phyloP scores from a whole-genome alignment of 768 basidiomycete species.

The Phylloporus scabripes region DNA sequence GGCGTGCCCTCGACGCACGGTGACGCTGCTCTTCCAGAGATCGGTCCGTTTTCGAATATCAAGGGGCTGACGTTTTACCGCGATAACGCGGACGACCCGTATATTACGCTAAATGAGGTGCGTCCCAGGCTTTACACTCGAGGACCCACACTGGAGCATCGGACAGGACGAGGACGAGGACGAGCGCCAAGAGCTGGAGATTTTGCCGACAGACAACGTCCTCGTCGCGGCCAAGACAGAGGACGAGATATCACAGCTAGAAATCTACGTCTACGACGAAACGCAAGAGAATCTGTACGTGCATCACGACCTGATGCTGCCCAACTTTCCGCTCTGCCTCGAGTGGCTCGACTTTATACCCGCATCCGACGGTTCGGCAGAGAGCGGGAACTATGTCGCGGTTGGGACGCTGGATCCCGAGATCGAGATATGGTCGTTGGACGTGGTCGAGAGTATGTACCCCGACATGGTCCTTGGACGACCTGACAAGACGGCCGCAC shows the following conservation, averaged over 20 bases:
- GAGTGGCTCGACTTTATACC: conserved; percentile 99
- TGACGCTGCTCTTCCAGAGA: conserved; percentile 32
- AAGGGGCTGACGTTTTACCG: conserved; percentile 91
- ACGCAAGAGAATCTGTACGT: conserved; percentile 86
- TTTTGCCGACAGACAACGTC: conserved; percentile 88
- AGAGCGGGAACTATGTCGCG: conserved; percentile 85
- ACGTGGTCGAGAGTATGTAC: conserved; percentile 90
- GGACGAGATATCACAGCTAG: conserved; percentile 93
- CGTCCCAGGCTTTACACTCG: conserved; percentile 15
- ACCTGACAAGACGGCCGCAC: conserved; percentile 75
- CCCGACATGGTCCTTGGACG: conserved; percentile 89
- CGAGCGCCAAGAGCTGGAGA: conserved; percentile 85
- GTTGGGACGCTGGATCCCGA: conserved; percentile 97
- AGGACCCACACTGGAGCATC: not conserved
- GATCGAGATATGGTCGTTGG: conserved; percentile 98
- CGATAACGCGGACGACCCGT: conserved; percentile 92
- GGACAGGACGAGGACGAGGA: conserved; percentile 51
- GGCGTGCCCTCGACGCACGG: not conserved
- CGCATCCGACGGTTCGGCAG: conserved; percentile 35
- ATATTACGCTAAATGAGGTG: conserved; percentile 93
- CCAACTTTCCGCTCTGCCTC: conserved; percentile 95
- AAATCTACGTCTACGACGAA: conserved; percentile 77
- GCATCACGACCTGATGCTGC: conserved; percentile 97
- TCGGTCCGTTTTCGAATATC: conserved; percentile 89
- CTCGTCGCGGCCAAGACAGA: conserved; percentile 92